Base-by-base conservation (phyloP, 352 stramenopile species). In the Globisporangium barbulae region DNA sequence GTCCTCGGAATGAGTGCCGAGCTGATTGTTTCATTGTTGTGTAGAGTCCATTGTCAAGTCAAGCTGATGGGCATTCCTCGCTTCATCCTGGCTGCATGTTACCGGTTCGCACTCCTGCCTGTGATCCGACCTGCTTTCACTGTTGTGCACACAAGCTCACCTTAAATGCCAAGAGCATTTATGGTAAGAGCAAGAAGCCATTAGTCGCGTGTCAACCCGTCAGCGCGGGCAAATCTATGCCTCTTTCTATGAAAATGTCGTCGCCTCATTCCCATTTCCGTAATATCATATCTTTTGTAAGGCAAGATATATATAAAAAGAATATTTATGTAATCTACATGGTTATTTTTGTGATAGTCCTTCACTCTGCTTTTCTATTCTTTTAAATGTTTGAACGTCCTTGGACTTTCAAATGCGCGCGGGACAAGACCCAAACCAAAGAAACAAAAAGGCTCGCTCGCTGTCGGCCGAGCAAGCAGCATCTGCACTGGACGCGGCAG, bases 321-420 rank as follows among this genome's bases (percentile, higher is more conserved):
- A 12, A 22, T n/a, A 59, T 49, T 44, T 57, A 6, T 31, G 6
- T 49, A 25, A 22, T 15, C 33, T 5, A 35, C 8, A n/a, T 19
- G 52, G 0, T 28, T 15, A 31, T 5, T n/a, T 31, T 22, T 33
- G 33, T 21, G 2, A 33, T 0, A 31, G 31, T 45, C 52, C 52
- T 21, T 31, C 52, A 58, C 31, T 58, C 52, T 45, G 31, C 9
- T 30, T 45, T 10, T 19, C 31, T 15, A 58, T 58, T 58, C 31
- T 45, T 58, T 58, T 58, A 58, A 58, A 58, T 45, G 31, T 58
- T 58, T 58, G 52, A 58, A 58, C 52, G 52, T 58, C 52, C 52
- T 58, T 57, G 31, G 47, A 21, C 37, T 57, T 57, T 42, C 3
- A 57, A 57, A 57, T 57, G 50, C 50, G 50, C 50, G 52, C 31